Conservation (phyloP, 2,329 filamentous ascomycete species). For the Exophiala sideris region DNA sequence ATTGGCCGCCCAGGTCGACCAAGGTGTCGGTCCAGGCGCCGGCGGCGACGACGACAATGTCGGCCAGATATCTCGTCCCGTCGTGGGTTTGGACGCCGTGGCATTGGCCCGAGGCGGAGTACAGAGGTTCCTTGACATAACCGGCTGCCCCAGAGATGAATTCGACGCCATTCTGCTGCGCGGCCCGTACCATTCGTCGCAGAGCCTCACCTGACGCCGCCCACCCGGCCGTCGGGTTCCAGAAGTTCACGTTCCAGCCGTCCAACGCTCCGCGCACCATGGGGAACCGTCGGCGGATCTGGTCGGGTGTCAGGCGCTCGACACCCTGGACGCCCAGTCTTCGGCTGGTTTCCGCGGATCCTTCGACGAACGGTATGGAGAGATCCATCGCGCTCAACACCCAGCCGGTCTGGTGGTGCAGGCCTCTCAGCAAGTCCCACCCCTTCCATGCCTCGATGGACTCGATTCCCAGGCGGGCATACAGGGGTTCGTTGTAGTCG, state of each 20-base stretch:
- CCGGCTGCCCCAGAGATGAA: constrained; percentile 23
- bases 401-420: constrained; percentile 25
- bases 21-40: constrained; percentile 24
- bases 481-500: constrained; percentile 27
- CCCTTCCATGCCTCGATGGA: constrained; percentile 19
- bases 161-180: constrained; percentile 23
- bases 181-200: constrained; percentile 19
- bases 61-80: constrained; percentile 20
- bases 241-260: constrained; percentile 27
- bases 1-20: constrained; percentile 21
- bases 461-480: constrained; percentile 23
- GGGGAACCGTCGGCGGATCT: constrained; percentile 3
- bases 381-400: constrained; percentile 26
- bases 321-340: constrained; percentile 21
- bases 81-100: constrained; percentile 18
- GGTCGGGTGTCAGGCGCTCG: constrained; percentile 12
- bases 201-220: constrained; percentile 22
- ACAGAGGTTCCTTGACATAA: constrained; percentile 12
- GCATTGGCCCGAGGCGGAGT: constrained; percentile 9
- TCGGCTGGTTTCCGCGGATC: constrained; percentile 21
- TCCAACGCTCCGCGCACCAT: constrained; percentile 20
- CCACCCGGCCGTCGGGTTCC: constrained; percentile 27
- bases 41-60: constrained; percentile 21
- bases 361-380: constrained; percentile 23
- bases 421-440: constrained; percentile 17